Conservation (phyloP, 2,329 filamentous ascomycete species). For the Elsinoe perseae region DNA sequence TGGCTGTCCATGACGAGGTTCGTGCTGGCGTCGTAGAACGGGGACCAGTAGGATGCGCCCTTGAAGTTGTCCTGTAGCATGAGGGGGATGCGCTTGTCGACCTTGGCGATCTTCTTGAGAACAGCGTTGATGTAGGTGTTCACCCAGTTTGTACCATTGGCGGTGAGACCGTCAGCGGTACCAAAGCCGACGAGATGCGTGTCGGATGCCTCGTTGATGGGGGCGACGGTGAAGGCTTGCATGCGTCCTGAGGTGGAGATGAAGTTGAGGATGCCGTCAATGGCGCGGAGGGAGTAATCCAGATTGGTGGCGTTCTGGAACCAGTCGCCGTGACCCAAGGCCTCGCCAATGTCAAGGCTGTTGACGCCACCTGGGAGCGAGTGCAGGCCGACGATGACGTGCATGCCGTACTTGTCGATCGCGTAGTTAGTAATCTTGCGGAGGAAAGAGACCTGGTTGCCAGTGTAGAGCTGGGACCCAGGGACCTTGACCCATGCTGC, state of each 20-base stretch:
- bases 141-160: slow-evolving; percentile 28
- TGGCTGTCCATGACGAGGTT: slow-evolving; percentile 31
- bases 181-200: slow-evolving; percentile 29
- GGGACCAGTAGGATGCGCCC: slow-evolving; percentile 25
- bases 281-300: slow-evolving; percentile 22
- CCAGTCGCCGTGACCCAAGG: slow-evolving; percentile 29
- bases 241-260: slow-evolving; percentile 13
- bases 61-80: slow-evolving; percentile 31
- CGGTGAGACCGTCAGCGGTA: slow-evolving; percentile 27
- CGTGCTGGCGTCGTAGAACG: slow-evolving; percentile 22
- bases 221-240: slow-evolving; percentile 16
- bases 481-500: slow-evolving; percentile 33
- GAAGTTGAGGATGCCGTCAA: slow-evolving; percentile 18
- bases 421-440: slow-evolving; percentile 30
- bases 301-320: slow-evolving; percentile 32
- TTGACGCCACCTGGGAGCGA: slow-evolving; percentile 30
- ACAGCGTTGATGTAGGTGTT: slow-evolving; percentile 30
- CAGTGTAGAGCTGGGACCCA: slow-evolving; percentile 28
- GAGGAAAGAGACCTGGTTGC: slow-evolving; percentile 29
- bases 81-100: slow-evolving; percentile 27
- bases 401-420: slow-evolving; percentile 32
- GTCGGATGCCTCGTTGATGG: slow-evolving; percentile 19
- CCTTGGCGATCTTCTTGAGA: slow-evolving; percentile 22
- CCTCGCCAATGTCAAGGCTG: slow-evolving; percentile 24
- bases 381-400: slow-evolving; percentile 32